Evolutionary conservation across 306 rosid genomes (phyloP), one percentile per base, ranked within the genome.

Genomic region (Casuarina glauca): DNA sequence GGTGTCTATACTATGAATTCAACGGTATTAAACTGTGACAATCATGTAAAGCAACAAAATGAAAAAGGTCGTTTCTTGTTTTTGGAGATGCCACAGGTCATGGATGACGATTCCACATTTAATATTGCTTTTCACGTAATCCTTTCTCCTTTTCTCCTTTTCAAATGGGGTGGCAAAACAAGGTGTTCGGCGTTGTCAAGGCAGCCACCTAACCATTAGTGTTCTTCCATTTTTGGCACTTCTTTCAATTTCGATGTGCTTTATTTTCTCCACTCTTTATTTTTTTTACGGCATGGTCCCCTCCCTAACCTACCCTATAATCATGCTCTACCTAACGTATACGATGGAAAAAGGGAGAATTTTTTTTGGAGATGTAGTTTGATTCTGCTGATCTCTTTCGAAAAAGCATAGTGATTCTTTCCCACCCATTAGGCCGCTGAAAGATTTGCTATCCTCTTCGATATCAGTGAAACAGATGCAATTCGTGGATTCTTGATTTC

Each of bases 401-500:
- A 41, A 74, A 76, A 73, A 78, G 75, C 75, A 43, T 70, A 54
- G 64, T 74, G 77, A 86, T 82, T 78, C 76, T 73, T 76, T 83
- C 86, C 74, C 83, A 78, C 76, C 85, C 83, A 84, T 74, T 73
- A 67, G 50, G 71, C 51, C 26, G 71, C 71, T 67, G 9, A 58
- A 17, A 67, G 86, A 90, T 82, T 74, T 78, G 64, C 42, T 68
- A 90, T 87, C 90, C 72, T 58, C 79, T 66, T 76, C 72, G 82
- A 70, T 39, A 72, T 71, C 51, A 77, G 85, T 68, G 57, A 73
- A 82, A 69, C 17, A 60, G 15, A 54, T 52, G 76, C 3, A 57
- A 75, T 76, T 54, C 20, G 4, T 19, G 3, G 38, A 52, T 39
- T 66, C 32, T 2, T 41, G 42, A 67, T 41, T 67, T 42, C 32